Conservation (phyloP, 495 filamentous ascomycete species). For the Beverwykella pulmonaria region DNA sequence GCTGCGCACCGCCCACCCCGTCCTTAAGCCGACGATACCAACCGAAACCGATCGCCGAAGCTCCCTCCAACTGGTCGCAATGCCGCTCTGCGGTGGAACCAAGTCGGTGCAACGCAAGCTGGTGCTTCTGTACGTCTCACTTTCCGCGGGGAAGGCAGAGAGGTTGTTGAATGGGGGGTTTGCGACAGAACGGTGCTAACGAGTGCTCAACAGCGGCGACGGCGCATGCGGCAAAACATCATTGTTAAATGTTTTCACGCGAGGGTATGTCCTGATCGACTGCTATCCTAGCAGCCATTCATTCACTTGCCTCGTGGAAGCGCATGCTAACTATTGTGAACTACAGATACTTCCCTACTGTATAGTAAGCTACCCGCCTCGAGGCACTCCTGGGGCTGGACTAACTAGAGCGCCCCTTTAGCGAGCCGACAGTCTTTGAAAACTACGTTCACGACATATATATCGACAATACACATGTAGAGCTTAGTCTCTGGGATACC, state of each 20-base stretch:
- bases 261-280: constrained; percentile 67
- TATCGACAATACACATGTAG: constrained; percentile 94
- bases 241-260: constrained; percentile 94
- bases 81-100: constrained; percentile 66
- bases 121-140: constrained; percentile 79
- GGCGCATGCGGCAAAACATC: constrained; percentile 98
- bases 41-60: constrained; percentile 27
- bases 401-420: constrained; percentile 39
- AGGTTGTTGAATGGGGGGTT: neutral
- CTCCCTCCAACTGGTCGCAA: constrained; percentile 46
- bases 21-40: constrained; percentile 29
- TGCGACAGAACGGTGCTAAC: constrained; percentile 36
- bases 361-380: constrained; percentile 66
- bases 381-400: neutral
- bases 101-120: constrained; percentile 95
- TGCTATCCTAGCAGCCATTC: neutral
- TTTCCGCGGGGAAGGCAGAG: neutral
- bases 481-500: constrained; percentile 97
- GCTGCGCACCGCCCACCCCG: constrained; percentile 3
- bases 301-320: neutral
- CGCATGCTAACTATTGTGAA: constrained; percentile 21
- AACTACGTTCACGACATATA: constrained; percentile 75
- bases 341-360: constrained; percentile 89
- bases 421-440: constrained; percentile 95
- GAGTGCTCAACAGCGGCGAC: constrained; percentile 68